Evolutionary conservation across 2,329 filamentous ascomycete genomes (phyloP).

Genomic region (Epichloe bromicola): DNA sequence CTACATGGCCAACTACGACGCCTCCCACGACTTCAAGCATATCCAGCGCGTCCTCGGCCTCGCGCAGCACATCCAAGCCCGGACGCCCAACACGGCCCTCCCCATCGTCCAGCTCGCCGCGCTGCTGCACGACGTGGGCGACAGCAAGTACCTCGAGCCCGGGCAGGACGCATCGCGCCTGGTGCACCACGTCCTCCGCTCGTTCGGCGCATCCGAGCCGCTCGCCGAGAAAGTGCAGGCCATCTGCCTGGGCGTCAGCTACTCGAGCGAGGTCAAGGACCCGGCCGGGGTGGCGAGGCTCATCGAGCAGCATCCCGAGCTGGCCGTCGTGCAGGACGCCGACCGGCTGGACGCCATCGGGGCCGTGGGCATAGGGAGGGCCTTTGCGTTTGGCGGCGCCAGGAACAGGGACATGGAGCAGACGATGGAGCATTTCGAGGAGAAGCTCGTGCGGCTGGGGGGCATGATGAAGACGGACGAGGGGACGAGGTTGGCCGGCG

Average conservation of each 20-base stretch:
- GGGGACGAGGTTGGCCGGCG: conserved; percentile 38
- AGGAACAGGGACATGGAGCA: conserved; percentile 45
- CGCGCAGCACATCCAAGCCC: conserved; percentile 49
- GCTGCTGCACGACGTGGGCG: conserved; percentile 78
- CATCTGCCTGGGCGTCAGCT: conserved; percentile 67
- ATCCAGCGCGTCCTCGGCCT: conserved; percentile 69
- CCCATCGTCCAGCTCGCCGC: conserved; percentile 54
- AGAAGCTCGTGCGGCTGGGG: conserved; percentile 58
- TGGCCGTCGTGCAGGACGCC: conserved; percentile 77
- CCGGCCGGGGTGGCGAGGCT: conserved; percentile 45
- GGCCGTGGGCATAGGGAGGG: conserved; percentile 68
- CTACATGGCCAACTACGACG: conserved; percentile 70
- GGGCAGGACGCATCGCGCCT: conserved; percentile 44
- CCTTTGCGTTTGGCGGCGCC: conserved; percentile 51
- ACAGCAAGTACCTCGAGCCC: conserved; percentile 61
- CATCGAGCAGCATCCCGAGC: conserved; percentile 46
- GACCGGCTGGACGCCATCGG: conserved; percentile 88
- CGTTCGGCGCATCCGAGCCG: conserved; percentile 38
- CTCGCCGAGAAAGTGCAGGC: conserved; percentile 56
- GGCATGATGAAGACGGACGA: conserved; percentile 51
- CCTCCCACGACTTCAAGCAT: conserved; percentile 79
- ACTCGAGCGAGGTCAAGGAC: conserved; percentile 57
- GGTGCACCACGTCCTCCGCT: conserved; percentile 40
- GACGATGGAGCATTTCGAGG: conserved; percentile 61
- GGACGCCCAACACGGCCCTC: conserved; percentile 26